phyloP scores from a whole-genome alignment of 2,329 filamentous ascomycete species.

The Ophiostoma quercus region DNA sequence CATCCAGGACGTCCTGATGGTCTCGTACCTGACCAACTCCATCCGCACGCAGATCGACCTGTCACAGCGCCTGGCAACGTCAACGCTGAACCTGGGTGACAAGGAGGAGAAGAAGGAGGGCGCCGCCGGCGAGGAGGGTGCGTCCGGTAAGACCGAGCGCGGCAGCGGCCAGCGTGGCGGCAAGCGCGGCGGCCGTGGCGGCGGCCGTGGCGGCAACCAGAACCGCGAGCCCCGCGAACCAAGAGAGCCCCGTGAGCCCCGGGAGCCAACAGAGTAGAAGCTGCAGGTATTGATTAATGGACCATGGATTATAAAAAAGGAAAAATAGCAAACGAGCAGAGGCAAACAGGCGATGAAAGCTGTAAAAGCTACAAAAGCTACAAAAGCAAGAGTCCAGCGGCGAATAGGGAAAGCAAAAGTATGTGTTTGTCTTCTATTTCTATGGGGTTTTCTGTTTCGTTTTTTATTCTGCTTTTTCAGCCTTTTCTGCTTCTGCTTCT shows the following conservation, averaged over 20 bases:
- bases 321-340: conserved; percentile 1
- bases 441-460: conserved; percentile 1
- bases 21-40: conserved; percentile 96
- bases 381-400: conserved; percentile 2
- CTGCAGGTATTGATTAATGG: too few relatives aligned
- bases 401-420: conserved; percentile 1
- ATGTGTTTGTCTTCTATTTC: conserved; percentile 3
- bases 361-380: neutral
- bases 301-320: too few relatives aligned
- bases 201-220: conserved; percentile 47
- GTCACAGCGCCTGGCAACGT: conserved; percentile 87
- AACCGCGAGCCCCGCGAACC: conserved; percentile 47
- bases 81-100: conserved; percentile 50
- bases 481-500: neutral
- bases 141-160: conserved; percentile 39
- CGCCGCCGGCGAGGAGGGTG: conserved; percentile 27
- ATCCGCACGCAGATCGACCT: conserved; percentile 99
- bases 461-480: conserved; percentile 5
- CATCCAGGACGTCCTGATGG: conserved; percentile 96
- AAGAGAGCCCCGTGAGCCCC: conserved; percentile 41
- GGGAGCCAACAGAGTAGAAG: conserved; percentile 36
- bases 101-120: conserved; percentile 41
- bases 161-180: conserved; percentile 45
- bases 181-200: conserved; percentile 35
- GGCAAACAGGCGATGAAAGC: conserved; percentile 4